Evolutionary conservation across 257 asterid species (phyloP), one percentile per base, ranked within the genome.

Genomic region (Apocynum venetum): DNA sequence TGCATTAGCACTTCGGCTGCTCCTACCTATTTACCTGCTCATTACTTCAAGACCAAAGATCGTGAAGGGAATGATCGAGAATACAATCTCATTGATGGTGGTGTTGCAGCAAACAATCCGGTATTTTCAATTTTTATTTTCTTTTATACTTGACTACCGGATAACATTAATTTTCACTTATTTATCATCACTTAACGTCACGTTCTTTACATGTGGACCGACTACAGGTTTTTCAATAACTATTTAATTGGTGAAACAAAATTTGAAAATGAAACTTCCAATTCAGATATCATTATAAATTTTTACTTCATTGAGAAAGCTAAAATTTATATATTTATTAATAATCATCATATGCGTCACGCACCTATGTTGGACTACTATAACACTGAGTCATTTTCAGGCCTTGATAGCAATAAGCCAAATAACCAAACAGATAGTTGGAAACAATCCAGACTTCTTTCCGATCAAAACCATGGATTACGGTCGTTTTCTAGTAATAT

Each of bases 91-190:
- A 84, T 91, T 20, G 96, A 91, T 17, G 93, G 93, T 1, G 89
- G 85, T 12, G 84, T 89, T 6, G 91, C 91, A 11, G 96, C 96
- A 25, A 91, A 87, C 80, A 91, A 91, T 84, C 96, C 96, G 79
- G 96, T 57, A 57, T 8, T 7, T 4, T 51, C 31, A 46, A 46
- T 46, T 46, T 46, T 44, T 44, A 44, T 44, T 44, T 25, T 25
- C 31, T 25, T 25, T 25, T 25, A 25, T 25, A 25, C 31, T 25
- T 25, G 31, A 25, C 31, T 25, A 25, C 31, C 31, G 31, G 31
- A n/a, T 25, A 25, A 25, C 31, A 25, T 25, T 25, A 25, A 25
- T 25, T 25, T 25, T 25, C 31, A 25, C 31, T 25, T 25, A 25
- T 25, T 25, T 25, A 25, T 25, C 31, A 25, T 25, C 31, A 0